Evolutionary conservation across 106 monocot genomes (phyloP), one percentile per base, ranked within the genome.

Genomic region (Apostasia ramifera): DNA sequence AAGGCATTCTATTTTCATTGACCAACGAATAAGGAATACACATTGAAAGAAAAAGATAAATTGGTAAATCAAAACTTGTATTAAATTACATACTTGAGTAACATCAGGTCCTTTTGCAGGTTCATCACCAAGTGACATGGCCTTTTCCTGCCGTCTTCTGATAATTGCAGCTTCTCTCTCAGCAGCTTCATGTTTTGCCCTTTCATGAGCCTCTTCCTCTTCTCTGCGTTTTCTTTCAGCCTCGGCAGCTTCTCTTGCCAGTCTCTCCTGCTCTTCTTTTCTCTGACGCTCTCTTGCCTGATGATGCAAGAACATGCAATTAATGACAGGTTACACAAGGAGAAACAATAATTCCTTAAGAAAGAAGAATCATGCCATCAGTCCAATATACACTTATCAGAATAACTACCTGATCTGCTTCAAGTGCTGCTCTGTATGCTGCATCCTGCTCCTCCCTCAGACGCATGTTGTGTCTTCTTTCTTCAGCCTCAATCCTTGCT

Each of bases 401-500:
- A 50, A 50, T 8, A 50, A 50, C 8, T 50, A 95, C 95, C 67
- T 77, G 85, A 69, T 95, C 95, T 71, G 91, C 91, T 83, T 95
- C 95, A 62, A 95, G 88, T 59, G 95, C 85, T 47, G 84, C 88
- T 66, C 88, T 79, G 64, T 84, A 95, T 40, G 95, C 95, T 70
- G 91, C 95, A 86, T 95, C 95, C 81, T 95, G 95, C 54, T 95
- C 95, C 70, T 88, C 91, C 71, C 95, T 83, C 44, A 95, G 57
- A 15, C 76, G 88, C 49, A 91, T 68, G 68, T 83, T 91, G 71
- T 76, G 91, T 68, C 76, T 80, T 57, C 95, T 73, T 64, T 88
- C 95, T 79, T 95, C 95, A 37, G 91, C 91, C 62, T 95, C 91
- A 26, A 91, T 72, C 73, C 91, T 85, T 69, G 88, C 88, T 40